These are phyloP conservation scores for Ceratocystis papillata DNA, from an alignment of 2,329 filamentous ascomycete species.

Conservation along the genomic window DNA sequence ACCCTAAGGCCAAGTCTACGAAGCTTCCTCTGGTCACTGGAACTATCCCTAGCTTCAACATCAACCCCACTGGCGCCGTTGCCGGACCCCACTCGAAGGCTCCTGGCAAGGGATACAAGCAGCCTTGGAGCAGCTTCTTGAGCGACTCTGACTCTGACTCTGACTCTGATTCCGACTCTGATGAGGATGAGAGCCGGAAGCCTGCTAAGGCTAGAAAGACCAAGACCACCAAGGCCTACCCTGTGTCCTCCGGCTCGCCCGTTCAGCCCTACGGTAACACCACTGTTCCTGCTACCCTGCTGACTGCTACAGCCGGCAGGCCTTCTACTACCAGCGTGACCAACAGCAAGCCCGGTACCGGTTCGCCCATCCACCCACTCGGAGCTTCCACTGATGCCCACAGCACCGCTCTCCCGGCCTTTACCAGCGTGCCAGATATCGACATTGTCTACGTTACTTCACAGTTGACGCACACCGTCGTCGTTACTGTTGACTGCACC, in stretches of 20 bases:
- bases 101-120: neutral
- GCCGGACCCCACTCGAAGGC: no score
- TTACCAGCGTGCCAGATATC: neutral
- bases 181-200: neutral
- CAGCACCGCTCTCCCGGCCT: neutral
- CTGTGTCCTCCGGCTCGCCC: neutral
- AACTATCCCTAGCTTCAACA: no score
- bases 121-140: neutral
- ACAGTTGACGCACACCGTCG: conserved; percentile 2
- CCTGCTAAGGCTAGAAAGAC: neutral
- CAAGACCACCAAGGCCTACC: neutral
- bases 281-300: neutral
- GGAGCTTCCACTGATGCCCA: neutral
- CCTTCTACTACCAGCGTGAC: neutral
- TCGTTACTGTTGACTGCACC: conserved; percentile 15
- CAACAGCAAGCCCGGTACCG: neutral
- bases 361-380: no score
- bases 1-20: neutral
- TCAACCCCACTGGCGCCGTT: neutral
- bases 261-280: neutral
- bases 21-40: no score
- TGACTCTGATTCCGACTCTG: neutral
- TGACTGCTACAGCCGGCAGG: neutral
- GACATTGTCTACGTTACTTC: neutral
- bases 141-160: neutral